Evolutionary conservation across 257 asterid genomes (phyloP).

Genomic region (Anisodus acutangulus): DNA sequence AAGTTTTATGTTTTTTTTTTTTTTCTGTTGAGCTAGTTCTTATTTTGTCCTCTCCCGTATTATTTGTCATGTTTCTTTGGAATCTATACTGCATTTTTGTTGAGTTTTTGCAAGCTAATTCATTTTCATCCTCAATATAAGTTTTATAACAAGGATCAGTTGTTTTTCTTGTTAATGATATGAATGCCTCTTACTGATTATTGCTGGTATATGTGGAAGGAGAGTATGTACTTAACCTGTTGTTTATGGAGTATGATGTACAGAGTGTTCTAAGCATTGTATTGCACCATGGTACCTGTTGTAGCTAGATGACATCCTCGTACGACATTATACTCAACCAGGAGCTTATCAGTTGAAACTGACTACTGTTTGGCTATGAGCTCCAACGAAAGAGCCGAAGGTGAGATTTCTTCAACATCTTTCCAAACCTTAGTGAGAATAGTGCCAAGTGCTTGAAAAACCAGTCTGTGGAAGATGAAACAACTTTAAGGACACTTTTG

Average conservation of each 20-base stretch:
- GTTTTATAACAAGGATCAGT: background rate
- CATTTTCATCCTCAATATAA: background rate
- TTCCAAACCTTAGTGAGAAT: background rate
- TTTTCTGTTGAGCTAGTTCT: background rate
- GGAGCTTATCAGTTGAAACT: constrained; percentile 13
- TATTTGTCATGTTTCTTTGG: background rate
- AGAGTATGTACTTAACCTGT: background rate
- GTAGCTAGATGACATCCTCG: background rate
- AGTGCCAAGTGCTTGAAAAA: background rate
- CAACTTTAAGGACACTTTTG: background rate
- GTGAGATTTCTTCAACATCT: background rate
- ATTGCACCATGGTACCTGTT: background rate
- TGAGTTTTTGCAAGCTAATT: background rate
- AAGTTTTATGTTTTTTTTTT: background rate
- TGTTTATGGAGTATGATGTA: background rate
- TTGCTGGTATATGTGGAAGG: background rate
- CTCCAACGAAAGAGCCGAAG: background rate
- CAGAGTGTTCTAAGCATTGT: background rate
- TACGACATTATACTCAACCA: background rate
- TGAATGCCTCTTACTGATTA: background rate
- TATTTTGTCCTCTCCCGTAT: background rate
- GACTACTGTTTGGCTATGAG: background rate
- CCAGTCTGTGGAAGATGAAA: constrained; percentile 9
- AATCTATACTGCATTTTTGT: background rate
- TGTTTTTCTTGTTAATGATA: background rate